These are phyloP conservation scores for Prototheca cutis DNA, from an alignment of 163 green algal genomes.

Conservation along the genomic window DNA sequence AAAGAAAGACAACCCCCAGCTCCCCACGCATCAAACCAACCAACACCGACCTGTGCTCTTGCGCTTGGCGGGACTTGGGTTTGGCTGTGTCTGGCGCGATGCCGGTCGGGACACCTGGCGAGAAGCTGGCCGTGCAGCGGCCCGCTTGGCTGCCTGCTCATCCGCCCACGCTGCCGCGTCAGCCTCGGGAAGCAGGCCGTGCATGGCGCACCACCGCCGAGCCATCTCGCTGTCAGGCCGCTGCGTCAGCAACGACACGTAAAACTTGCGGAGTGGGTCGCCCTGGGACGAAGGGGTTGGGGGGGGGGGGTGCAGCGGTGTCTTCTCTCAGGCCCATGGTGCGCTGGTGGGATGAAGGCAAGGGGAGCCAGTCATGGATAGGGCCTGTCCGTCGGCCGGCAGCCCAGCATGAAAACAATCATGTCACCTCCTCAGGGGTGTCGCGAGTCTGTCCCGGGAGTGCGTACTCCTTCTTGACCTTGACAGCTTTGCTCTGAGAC, in stretches of 20 bases:
- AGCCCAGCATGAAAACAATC: too few relatives aligned
- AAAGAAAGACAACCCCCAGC: too few relatives aligned
- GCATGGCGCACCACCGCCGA: slow-evolving; percentile 43
- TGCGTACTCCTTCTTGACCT: slow-evolving; percentile 50
- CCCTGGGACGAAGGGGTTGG: slow-evolving; percentile 20
- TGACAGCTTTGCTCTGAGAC: slow-evolving; percentile 6
- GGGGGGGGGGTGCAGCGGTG: slow-evolving; percentile 15
- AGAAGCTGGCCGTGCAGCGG: neutral
- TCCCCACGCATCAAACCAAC: too few relatives aligned
- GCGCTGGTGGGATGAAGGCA: neutral
- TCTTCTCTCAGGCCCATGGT: neutral
- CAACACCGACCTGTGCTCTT: too few relatives aligned
- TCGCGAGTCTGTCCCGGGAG: slow-evolving; percentile 55
- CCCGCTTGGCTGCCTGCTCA: slow-evolving; percentile 6
- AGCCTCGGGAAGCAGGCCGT: slow-evolving; percentile 48
- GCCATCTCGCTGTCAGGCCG: slow-evolving; percentile 62
- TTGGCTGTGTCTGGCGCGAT: neutral
- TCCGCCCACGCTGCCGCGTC: slow-evolving; percentile 39
- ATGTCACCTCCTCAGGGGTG: slow-evolving; percentile 45
- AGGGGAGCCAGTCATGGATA: too few relatives aligned
- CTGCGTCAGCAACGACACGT: slow-evolving; percentile 51
- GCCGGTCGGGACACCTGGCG: neutral
- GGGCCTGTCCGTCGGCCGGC: too few relatives aligned
- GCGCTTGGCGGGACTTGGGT: slow-evolving; percentile 1
- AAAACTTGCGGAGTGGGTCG: slow-evolving; percentile 28